phyloP scores from a whole-genome alignment of 805 yeast species.

The Candida silvatica region DNA sequence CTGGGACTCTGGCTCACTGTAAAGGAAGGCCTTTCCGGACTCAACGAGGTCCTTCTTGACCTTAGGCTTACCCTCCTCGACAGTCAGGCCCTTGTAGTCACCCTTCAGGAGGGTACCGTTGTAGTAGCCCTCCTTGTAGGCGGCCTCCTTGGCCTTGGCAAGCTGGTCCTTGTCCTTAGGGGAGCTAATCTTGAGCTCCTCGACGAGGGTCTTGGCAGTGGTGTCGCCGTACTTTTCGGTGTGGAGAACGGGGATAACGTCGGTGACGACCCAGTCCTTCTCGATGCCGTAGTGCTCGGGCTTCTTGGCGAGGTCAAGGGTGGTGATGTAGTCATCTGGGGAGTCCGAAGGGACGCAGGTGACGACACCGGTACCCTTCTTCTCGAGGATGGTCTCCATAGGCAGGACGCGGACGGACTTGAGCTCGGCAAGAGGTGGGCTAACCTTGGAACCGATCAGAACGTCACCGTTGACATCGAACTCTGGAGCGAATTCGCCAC shows the following conservation, averaged over 20 bases:
- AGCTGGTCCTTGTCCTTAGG: slow-evolving; percentile 86
- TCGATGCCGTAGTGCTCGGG: slow-evolving; percentile 85
- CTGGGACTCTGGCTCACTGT: slow-evolving; percentile 87
- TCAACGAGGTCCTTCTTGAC: slow-evolving; percentile 76
- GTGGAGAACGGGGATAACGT: slow-evolving; percentile 62
- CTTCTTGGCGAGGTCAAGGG: slow-evolving; percentile 75
- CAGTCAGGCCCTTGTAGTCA: slow-evolving; percentile 78
- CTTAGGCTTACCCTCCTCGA: slow-evolving; percentile 84
- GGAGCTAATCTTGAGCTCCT: slow-evolving; percentile 84
- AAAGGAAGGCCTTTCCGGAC: slow-evolving; percentile 73
- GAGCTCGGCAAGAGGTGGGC: slow-evolving; percentile 73
- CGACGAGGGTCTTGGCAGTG: slow-evolving; percentile 77
- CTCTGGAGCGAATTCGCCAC: slow-evolving; percentile 67
- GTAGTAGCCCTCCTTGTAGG: slow-evolving; percentile 95
- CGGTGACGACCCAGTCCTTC: slow-evolving; percentile 76
- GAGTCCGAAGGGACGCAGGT: slow-evolving; percentile 99
- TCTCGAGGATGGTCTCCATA: slow-evolving; percentile 93
- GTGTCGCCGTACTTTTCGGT: slow-evolving; percentile 84
- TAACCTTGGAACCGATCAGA: slow-evolving; percentile 79
- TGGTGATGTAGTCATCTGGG: slow-evolving; percentile 92
- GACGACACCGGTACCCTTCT: slow-evolving; percentile 98
- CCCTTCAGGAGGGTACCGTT: slow-evolving; percentile 80
- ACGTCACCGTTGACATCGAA: slow-evolving; percentile 57
- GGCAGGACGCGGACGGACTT: slow-evolving; percentile 78
- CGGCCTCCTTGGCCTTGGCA: slow-evolving; percentile 87